phyloP scores from a whole-genome alignment of 2,329 filamentous ascomycete genomes.

The Cytospora schulzeri region DNA sequence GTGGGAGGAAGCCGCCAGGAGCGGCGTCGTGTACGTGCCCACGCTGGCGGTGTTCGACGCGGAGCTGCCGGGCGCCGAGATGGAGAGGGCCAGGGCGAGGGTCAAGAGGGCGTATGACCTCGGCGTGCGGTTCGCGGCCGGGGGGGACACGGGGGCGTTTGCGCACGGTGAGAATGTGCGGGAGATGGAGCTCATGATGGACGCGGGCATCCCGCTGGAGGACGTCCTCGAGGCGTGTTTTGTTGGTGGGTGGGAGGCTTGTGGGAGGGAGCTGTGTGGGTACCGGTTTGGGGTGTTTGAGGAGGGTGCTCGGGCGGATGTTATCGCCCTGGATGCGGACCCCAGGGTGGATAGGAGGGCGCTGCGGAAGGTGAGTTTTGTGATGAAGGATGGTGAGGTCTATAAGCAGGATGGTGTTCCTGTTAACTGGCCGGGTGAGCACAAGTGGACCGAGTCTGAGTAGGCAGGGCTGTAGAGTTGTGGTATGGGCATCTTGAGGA shows the following conservation, averaged over 20 bases:
- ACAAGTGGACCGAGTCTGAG: conserved; percentile 15
- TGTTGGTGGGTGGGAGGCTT: conserved; percentile 57
- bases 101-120: conserved; percentile 47
- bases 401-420: conserved; percentile 45
- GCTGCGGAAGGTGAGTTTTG: conserved; percentile 52
- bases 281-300: conserved; percentile 55
- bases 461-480: conserved; percentile 11
- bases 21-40: conserved; percentile 53
- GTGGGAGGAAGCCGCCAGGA: conserved; percentile 46
- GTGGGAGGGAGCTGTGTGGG: conserved; percentile 54
- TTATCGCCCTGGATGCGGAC: conserved; percentile 51
- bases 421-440: conserved; percentile 29
- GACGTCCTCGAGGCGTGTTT: conserved; percentile 54
- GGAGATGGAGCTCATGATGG: conserved; percentile 56
- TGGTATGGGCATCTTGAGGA: too few species aligned
- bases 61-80: conserved; percentile 29
- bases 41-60: conserved; percentile 51
- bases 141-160: conserved; percentile 57
- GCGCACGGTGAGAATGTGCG: conserved; percentile 54
- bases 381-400: conserved; percentile 59
- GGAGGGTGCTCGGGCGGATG: conserved; percentile 51
- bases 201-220: conserved; percentile 51
- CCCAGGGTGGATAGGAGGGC: conserved; percentile 43
- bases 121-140: conserved; percentile 53
- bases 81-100: conserved; percentile 35